These are phyloP conservation scores for Pyrenochaeta sp. DNA, from an alignment of 2,329 filamentous ascomycete genomes.

Conservation along the genomic window DNA sequence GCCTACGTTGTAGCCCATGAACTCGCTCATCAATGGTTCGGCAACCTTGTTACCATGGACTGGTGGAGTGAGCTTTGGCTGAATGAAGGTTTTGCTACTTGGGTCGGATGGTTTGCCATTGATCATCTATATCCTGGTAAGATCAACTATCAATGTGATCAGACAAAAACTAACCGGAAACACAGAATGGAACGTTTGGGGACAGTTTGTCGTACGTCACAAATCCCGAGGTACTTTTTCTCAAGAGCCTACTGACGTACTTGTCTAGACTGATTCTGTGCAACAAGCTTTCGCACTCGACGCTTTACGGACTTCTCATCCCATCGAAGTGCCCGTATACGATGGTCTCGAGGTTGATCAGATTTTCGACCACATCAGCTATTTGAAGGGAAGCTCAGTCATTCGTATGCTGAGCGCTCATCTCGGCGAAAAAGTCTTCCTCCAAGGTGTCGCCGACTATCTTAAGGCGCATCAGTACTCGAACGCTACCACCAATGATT, in stretches of 20 bases:
- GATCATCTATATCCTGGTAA: slow-evolving; percentile 84
- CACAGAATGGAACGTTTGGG: slow-evolving; percentile 94
- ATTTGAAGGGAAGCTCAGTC: slow-evolving; percentile 93
- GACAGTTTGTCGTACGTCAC: slow-evolving; percentile 83
- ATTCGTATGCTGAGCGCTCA: slow-evolving; percentile 96
- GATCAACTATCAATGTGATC: slow-evolving; percentile 11
- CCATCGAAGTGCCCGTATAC: slow-evolving; percentile 93
- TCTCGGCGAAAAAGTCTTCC: slow-evolving; percentile 85
- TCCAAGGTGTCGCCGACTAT: slow-evolving; percentile 89
- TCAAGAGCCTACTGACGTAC: slow-evolving; percentile 47
- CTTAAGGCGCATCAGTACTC: slow-evolving; percentile 87
- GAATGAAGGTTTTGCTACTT: slow-evolving; percentile 96
- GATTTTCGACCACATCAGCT: slow-evolving; percentile 97
- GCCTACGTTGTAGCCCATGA: slow-evolving; percentile 99
- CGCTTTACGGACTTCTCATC: slow-evolving; percentile 88
- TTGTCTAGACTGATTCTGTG: slow-evolving; percentile 80
- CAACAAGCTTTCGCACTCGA: slow-evolving; percentile 92
- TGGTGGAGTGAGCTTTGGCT: slow-evolving; percentile 94
- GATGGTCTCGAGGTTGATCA: slow-evolving; percentile 97
- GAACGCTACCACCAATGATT: slow-evolving; percentile 87
- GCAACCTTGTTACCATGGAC: slow-evolving; percentile 94
- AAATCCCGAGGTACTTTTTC: slow-evolving; percentile 61
- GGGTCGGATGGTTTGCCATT: slow-evolving; percentile 94
- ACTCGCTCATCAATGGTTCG: slow-evolving; percentile 95
- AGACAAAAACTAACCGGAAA: slow-evolving; percentile 13